These are phyloP conservation scores for Fusarium tuaranense DNA, from an alignment of 2,329 filamentous ascomycete genomes.

Conservation along the genomic window DNA sequence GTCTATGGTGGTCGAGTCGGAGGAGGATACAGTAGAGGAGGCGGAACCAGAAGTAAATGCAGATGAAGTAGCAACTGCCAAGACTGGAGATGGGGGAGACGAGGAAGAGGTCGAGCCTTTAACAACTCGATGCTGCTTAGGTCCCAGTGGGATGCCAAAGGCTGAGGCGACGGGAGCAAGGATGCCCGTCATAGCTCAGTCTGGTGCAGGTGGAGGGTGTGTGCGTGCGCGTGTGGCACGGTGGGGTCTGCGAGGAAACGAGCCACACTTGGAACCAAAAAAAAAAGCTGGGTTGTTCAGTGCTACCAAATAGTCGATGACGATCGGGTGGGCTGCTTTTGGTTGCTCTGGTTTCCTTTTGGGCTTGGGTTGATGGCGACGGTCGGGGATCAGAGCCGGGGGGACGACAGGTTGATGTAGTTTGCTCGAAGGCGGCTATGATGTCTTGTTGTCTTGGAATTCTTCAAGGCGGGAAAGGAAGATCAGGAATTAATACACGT, in stretches of 20 bases:
- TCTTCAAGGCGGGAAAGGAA: background rate
- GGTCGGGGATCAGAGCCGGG: conserved; percentile 7
- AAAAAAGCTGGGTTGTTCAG: background rate
- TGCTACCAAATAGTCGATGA: conserved; percentile 28
- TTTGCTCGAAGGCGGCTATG: background rate
- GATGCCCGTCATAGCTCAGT: conserved; percentile 47
- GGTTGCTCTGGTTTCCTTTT: conserved; percentile 16
- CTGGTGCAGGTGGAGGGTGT: conserved; percentile 8
- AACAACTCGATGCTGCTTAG: conserved; percentile 39
- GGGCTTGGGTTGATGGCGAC: conserved; percentile 8
- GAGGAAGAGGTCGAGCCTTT: conserved; percentile 33
- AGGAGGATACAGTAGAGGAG: conserved; percentile 11
- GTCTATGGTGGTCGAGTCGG: conserved; percentile 35
- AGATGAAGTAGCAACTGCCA: conserved; percentile 21
- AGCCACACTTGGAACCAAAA: conserved; percentile 28
- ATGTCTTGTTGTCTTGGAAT: background rate
- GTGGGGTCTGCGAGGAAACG: conserved; percentile 26
- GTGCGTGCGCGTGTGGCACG: conserved; percentile 26
- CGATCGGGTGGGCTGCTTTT: conserved; percentile 37
- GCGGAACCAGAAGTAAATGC: conserved; percentile 24
- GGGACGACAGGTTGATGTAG: conserved; percentile 10
- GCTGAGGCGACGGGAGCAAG: conserved; percentile 49
- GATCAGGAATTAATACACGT: conserved; percentile 14
- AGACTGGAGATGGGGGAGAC: conserved; percentile 25
- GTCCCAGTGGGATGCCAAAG: conserved; percentile 48